Conservation (phyloP, 192 early-diverging fungal species). For the Anaeromyces robustus region DNA sequence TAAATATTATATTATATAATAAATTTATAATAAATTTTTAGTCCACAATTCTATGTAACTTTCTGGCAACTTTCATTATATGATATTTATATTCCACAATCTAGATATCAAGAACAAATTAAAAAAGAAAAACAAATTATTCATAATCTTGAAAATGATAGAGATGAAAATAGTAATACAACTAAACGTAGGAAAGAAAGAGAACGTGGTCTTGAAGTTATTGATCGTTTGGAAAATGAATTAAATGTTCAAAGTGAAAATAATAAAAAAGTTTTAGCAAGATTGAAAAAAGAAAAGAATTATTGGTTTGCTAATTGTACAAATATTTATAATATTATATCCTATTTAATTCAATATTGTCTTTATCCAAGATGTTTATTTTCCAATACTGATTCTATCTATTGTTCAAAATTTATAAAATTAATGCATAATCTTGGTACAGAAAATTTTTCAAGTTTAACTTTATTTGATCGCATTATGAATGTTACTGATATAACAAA, state of each 20-base stretch:
- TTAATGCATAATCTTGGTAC: conserved; percentile 54
- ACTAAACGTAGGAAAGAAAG: conserved; percentile 15
- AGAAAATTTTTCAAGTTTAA: conserved; percentile 49
- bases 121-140: conserved; percentile 12
- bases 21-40: too few relatives aligned
- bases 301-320: conserved; percentile 14
- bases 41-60: conserved; percentile 51
- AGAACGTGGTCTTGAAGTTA: conserved; percentile 3
- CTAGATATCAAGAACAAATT: conserved; percentile 43
- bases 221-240: conserved; percentile 18
- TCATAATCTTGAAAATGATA: background rate
- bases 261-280: conserved; percentile 10
- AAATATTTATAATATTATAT: conserved; percentile 5
- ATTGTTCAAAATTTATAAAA: conserved; percentile 54
- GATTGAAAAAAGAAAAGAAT: conserved; percentile 12
- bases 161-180: conserved; percentile 7
- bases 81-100: conserved; percentile 51
- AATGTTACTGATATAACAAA: conserved; percentile 23
- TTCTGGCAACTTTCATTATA: conserved; percentile 68
- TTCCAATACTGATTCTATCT: conserved; percentile 55
- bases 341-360: conserved; percentile 49
- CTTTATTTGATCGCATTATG: conserved; percentile 46
- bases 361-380: conserved; percentile 47
- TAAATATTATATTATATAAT: too few relatives aligned
- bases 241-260: conserved; percentile 16